phyloP scores from a whole-genome alignment of 202 grass and related monocot genomes.

The Hordeum pubiflorum region DNA sequence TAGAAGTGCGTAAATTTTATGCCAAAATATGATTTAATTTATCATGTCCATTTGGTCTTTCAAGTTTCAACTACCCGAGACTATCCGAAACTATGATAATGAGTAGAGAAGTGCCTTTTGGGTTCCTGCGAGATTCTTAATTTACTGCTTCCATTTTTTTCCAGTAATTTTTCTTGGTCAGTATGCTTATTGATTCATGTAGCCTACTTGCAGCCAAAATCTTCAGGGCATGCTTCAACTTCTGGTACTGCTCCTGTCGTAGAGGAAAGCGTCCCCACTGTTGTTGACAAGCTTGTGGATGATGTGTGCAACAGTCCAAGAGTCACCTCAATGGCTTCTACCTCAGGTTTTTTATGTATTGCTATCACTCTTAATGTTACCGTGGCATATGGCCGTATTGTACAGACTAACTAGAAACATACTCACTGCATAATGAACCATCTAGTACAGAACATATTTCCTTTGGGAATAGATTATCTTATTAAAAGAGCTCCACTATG shows the following conservation, averaged over 20 bases:
- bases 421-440: background rate
- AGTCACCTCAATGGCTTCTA: constrained; percentile 25
- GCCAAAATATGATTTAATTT: background rate
- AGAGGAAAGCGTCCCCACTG: constrained; percentile 30
- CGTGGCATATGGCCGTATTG: background rate
- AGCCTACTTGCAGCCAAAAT: constrained; percentile 43
- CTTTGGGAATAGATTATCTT: background rate
- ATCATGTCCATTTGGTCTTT: background rate
- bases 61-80: background rate
- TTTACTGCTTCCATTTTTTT: background rate
- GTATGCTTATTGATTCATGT: constrained; percentile 10
- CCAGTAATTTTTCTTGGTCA: background rate
- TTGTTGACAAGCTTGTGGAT: constrained; percentile 53
- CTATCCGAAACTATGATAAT: background rate
- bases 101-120: background rate
- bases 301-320: constrained; percentile 38
- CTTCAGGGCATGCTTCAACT: constrained; percentile 25
- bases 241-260: constrained; percentile 26
- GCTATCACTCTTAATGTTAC: constrained; percentile 16
- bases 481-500: background rate
- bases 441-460: background rate
- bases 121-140: background rate
- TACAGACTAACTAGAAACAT: constrained; percentile 3
- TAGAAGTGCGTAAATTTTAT: background rate
- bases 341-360: constrained; percentile 32